Base-by-base conservation (phyloP, 2,329 filamentous ascomycete species). In the Penicillium sp. region DNA sequence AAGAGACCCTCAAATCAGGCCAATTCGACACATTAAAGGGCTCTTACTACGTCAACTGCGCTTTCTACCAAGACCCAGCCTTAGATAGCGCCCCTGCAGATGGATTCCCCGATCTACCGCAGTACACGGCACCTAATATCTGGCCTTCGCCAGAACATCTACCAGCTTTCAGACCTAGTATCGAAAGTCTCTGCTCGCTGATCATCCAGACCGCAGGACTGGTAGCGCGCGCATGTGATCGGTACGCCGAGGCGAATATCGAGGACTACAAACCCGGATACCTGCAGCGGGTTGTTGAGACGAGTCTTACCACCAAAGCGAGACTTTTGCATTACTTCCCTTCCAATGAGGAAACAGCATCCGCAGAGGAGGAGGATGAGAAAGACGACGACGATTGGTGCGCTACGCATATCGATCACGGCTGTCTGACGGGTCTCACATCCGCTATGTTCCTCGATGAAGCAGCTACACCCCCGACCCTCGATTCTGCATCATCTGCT, bases 391-490 rank as follows among this genome's bases (percentile, higher is more conserved):
- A 97, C 73, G 90, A 96, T 76, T 99, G 95, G 95, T 99, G 93
- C 74, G 90, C 92, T 9, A 81, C 78, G 2, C 79, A 81, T 59
- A 57, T 95, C 55, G 93, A 98, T 74, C 92, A 97, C 68, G 92
- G 95, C 44, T 98, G 93, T 71, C 82, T 99, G 31, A 99, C 95
- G 0, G 93, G 93, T 14, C 82, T 99, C 33, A 99, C 95, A 0
- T 93, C 90, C 2, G 93, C 93, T 64, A 96, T 98, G 92, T 98
- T 96, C 74, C 83, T 98, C 60, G 91, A 98, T 70, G 93, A 98
- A 77, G 76, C 77, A 0, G 71, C 70, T 10, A 67, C 78, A 27
- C 61, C 63, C 16, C 67, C 69, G 35, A 61, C 58, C 66, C 78
- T 60, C 60, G 66, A 57, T 66, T 77, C 39, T 63, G 76, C 43